Conservation (phyloP, 805 yeast genomes). For the Torulaspora maleeae region DNA sequence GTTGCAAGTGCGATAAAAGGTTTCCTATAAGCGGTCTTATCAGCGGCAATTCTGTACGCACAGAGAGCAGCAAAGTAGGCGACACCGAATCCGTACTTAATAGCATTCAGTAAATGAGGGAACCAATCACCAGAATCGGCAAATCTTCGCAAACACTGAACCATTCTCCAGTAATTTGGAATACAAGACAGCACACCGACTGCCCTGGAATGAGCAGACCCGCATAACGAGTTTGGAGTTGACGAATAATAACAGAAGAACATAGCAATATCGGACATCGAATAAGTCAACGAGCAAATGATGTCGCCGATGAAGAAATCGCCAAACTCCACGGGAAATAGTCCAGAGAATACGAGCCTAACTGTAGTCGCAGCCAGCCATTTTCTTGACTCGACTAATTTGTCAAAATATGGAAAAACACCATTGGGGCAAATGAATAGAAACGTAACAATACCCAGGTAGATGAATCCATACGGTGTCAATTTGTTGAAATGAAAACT, state of each 20-base stretch:
- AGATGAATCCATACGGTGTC: conserved; percentile 78
- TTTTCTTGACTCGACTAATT: conserved; percentile 52
- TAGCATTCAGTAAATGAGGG: conserved; percentile 89
- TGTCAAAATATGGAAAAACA: conserved; percentile 33
- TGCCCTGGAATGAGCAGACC: conserved; percentile 66
- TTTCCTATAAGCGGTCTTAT: conserved; percentile 39
- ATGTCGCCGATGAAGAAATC: conserved; percentile 94
- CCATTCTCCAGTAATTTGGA: conserved; percentile 85
- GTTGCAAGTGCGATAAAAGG: conserved; percentile 70
- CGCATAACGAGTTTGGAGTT: conserved; percentile 54
- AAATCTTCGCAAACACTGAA: conserved; percentile 89
- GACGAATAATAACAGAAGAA: conserved; percentile 75
- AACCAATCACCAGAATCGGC: conserved; percentile 93
- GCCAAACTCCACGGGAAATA: conserved; percentile 90
- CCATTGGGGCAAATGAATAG: conserved; percentile 21
- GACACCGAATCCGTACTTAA: conserved; percentile 65
- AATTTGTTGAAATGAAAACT: conserved; percentile 66
- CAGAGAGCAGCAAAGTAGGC: conserved; percentile 69
- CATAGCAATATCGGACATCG: conserved; percentile 78
- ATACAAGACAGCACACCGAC: conserved; percentile 82
- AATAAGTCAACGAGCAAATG: conserved; percentile 80
- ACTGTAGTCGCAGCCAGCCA: conserved; percentile 74
- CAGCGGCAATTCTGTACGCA: conserved; percentile 53
- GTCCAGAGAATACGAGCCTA: conserved; percentile 73
- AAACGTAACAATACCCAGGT: conserved; percentile 24